A percentile compares a stretch with the other conserved stretches of the same genome.
phyloP scores from a whole-genome alignment of 257 asterid species.

The Misopates orontium region DNA sequence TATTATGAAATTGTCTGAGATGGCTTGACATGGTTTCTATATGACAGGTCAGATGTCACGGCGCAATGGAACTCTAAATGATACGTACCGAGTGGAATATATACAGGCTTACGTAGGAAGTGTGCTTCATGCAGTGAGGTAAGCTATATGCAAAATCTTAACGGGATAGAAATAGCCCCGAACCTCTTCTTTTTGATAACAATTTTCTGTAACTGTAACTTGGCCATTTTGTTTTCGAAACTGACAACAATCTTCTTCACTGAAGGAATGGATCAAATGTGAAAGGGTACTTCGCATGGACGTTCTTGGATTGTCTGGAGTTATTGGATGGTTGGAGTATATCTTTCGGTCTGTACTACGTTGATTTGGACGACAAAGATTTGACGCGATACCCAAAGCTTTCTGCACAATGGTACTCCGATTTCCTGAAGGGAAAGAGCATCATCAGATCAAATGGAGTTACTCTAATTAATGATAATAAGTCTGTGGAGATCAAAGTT shows the following conservation, averaged over 20 bases:
- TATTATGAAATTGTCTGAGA: background rate
- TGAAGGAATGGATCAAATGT: slow-evolving; percentile 55
- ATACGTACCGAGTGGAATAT: slow-evolving; percentile 45
- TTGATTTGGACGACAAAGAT: slow-evolving; percentile 55
- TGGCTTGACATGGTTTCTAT: background rate
- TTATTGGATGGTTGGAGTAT: slow-evolving; percentile 37
- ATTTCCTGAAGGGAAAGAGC: slow-evolving; percentile 44
- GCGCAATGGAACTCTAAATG: slow-evolving; percentile 47
- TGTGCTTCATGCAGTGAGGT: slow-evolving; percentile 56
- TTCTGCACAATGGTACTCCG: slow-evolving; percentile 53
- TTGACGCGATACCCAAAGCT: slow-evolving; percentile 42
- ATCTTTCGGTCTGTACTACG: slow-evolving; percentile 50
- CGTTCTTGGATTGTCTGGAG: slow-evolving; percentile 62
- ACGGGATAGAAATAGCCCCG: background rate
- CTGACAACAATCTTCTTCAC: background rate
- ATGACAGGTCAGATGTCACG: slow-evolving; percentile 38
- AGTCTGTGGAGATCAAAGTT: background rate
- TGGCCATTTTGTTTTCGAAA: background rate
- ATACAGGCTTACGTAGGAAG: slow-evolving; percentile 46
- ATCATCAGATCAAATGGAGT: slow-evolving; percentile 2
- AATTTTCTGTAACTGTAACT: background rate
- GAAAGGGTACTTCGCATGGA: slow-evolving; percentile 61
- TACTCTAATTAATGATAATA: slow-evolving; percentile 11
- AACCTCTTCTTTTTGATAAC: background rate
- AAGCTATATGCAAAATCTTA: background rate